These are phyloP conservation scores for Cylindrotheca closterium DNA, from an alignment of 108 stramenopile genomes.

Conservation along the genomic window DNA sequence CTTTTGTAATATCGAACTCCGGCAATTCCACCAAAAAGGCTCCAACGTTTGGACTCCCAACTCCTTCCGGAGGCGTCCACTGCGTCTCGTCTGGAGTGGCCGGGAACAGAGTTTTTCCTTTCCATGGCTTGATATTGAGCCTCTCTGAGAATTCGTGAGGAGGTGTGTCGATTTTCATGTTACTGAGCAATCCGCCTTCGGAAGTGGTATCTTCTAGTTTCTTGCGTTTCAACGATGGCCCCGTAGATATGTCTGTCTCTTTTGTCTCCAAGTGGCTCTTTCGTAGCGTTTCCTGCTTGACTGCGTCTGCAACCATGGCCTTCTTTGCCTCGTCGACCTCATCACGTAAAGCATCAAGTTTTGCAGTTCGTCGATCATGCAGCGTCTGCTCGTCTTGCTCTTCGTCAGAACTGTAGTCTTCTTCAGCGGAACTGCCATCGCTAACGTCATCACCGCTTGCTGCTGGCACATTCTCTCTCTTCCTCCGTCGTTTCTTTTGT, in stretches of 20 bases:
- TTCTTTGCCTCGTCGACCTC: slow-evolving; percentile 42
- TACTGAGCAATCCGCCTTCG: slow-evolving; percentile 60
- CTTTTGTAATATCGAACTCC: slow-evolving; percentile 58
- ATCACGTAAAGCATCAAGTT: slow-evolving; percentile 50
- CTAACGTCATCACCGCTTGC: slow-evolving; percentile 14
- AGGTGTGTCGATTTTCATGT: slow-evolving; percentile 56
- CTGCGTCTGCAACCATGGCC: slow-evolving; percentile 21
- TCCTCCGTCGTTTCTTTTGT: slow-evolving; percentile 31
- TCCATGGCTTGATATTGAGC: slow-evolving; percentile 37
- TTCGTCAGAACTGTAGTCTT: slow-evolving; percentile 23
- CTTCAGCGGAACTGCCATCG: slow-evolving; percentile 24
- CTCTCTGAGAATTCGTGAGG: slow-evolving; percentile 81
- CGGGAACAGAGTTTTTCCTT: slow-evolving; percentile 59
- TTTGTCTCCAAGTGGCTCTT: slow-evolving; percentile 44
- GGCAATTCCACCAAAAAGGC: slow-evolving; percentile 60
- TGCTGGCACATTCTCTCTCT: slow-evolving; percentile 8
- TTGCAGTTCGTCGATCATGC: slow-evolving; percentile 39
- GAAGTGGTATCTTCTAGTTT: slow-evolving; percentile 28
- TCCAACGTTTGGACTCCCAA: slow-evolving; percentile 56
- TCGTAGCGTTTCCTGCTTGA: slow-evolving; percentile 41
- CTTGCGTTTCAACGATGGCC: slow-evolving; percentile 27
- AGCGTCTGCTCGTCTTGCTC: slow-evolving; percentile 11
- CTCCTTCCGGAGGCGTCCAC: slow-evolving; percentile 65
- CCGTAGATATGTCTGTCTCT: slow-evolving; percentile 30
- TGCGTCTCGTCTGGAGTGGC: slow-evolving; percentile 7